Evolutionary conservation across 2,329 filamentous ascomycete species (phyloP), one percentile per base, ranked within the genome.

Genomic region (Ampelomyces quisqualis): DNA sequence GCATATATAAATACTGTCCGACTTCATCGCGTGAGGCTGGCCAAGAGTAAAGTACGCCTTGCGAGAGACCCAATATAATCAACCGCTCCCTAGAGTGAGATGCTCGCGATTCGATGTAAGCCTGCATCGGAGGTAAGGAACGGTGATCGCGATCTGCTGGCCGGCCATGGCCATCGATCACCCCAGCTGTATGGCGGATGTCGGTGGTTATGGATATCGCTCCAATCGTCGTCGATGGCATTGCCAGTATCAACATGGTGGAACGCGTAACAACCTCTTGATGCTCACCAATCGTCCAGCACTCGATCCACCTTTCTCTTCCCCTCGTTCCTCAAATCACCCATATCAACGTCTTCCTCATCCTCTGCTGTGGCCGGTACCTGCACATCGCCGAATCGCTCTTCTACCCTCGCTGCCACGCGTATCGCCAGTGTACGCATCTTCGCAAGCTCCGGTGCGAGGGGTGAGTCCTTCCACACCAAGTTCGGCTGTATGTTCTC

Each of bases 391-490:
- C 52, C 62, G 38, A 60, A 60, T 38, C 34, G 54, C 45, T 66
- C 64, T 1, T 44, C 57, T 2, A 70, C 51, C 35, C 67, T 56
- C 4, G 62, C 67, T 3, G 62, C 61, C 21, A 71, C 68, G 8
- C 68, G 45, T 27, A 70, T 63, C 9, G 65, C 64, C 47, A 89
- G 65, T 50, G 82, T 72, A 22, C 82, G 77, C 77, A 84, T 86
- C 47, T 76, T 77, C 62, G 82, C 78, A 39, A 89, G 69, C 66
- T 88, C 85, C 38, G 71, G 71, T 59, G 84, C 84, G 7, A 89
- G 64, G 33, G 81, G 77, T 1, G 82, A 81, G 58, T 84, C 78
- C 21, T 78, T 77, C 35, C 80, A 83, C 1, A 85, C 74, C 3
- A 89, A 64, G 59, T 87, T 88, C 43, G 80, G 77, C 62, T 89